Evolutionary conservation across 768 basidiomycete species (phyloP), one percentile per base, ranked within the genome.

Genomic region (Mycena polygramma): DNA sequence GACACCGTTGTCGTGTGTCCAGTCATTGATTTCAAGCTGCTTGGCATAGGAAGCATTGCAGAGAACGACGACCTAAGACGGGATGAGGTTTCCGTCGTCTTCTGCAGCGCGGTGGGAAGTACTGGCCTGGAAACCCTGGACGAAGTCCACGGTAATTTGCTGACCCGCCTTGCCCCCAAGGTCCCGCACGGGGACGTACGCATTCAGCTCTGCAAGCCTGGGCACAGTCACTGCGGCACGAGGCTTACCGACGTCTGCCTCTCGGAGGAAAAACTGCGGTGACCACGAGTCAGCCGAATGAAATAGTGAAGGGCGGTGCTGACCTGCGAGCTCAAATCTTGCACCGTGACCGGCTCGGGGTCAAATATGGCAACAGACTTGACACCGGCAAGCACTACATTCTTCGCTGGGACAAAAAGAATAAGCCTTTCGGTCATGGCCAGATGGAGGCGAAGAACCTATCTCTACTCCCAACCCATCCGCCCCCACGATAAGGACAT

Each of bases 361-460:
- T 99, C 98, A 77, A 90, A 98, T 66, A 99, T 87, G 9, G 96
- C 96, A 36, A 99, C 97, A 7, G 95, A 96, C 83, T 97, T 99
- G 57, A 99, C 98, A 67, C 98, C 98, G 57, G 98, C 98, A 60
- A 99, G 86, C 63, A 90, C 92, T 64, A 98, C 86, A 78, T 99
- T 95, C 86, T 99, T 99, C 70, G 98, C 97, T 95, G 74, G 4
- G 73, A 43, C 24, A 63, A 19, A 24, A n/a, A 41, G 46, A 41
- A 69, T 70, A 67, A 26, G 58, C 8, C 3, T 43, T 10, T 11
- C 41, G 17, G 4, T 43, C 41, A 52, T 62, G 22, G 54, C 55
- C 5, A 20, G 73, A 68, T 36, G 43, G 35, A 26, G 19, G 19
- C 17, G 30, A 62, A 39, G 37, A 24, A 48, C 96, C 97, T 76